Conservation (phyloP, 2,329 filamentous ascomycete genomes). For the Stromatinia cepivora region DNA sequence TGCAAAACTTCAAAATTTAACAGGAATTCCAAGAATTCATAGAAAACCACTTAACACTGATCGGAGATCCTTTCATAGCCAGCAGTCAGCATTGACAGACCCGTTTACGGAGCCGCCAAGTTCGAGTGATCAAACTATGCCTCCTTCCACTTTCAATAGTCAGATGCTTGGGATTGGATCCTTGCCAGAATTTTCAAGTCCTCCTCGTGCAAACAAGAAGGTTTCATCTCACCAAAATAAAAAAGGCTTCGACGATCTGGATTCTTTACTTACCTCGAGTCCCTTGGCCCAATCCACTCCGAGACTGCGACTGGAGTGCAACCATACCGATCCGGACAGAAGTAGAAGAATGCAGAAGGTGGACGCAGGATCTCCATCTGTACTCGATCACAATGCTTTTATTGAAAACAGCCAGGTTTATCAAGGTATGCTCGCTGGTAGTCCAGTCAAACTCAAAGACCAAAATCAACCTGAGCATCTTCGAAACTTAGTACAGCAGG, state of each 20-base stretch:
- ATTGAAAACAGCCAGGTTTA: neutral
- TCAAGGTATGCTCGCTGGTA: slow-evolving; percentile 20
- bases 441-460: neutral
- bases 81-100: slow-evolving; percentile 5
- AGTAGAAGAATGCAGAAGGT: slow-evolving; percentile 28
- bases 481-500: neutral
- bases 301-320: slow-evolving; percentile 31
- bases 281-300: slow-evolving; percentile 38
- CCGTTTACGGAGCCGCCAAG: slow-evolving; percentile 11
- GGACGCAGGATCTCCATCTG: slow-evolving; percentile 28
- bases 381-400: slow-evolving; percentile 27
- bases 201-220: neutral
- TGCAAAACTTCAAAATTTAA: neutral
- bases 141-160: neutral
- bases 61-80: slow-evolving; percentile 4
- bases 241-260: slow-evolving; percentile 19
- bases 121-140: neutral
- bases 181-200: neutral
- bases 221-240: neutral
- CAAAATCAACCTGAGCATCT: neutral
- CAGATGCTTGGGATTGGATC: neutral
- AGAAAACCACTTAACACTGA: slow-evolving; percentile 15
- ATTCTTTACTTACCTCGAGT: slow-evolving; percentile 33
- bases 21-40: neutral
- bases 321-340: slow-evolving; percentile 29